Evolutionary conservation across 2,329 filamentous ascomycete genomes (phyloP), one percentile per base, ranked within the genome.

Genomic region (Trichoderma arundinaceum): DNA sequence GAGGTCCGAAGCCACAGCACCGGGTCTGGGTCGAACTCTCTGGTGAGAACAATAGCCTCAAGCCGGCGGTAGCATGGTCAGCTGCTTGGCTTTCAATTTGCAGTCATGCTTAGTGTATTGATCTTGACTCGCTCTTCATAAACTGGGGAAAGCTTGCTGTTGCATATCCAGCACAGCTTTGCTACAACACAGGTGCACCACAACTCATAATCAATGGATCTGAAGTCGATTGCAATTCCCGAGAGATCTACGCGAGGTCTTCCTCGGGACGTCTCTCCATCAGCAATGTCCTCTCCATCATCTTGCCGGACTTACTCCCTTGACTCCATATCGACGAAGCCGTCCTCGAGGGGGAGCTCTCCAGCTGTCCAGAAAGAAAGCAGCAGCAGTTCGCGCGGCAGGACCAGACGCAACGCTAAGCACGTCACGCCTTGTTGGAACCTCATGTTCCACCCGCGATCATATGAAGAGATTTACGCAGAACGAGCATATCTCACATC

Each of bases 401-500:
- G 46, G 44, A 58, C 56, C 48, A 58, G 33, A 51, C 51, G 28
- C 28, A 63, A 15, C 41, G 3, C 38, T 3, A 22, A 48, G 35
- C 33, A 43, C 9, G 38, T 7, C 3, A 35, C 35, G 15, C 43
- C 65, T 3, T 22, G 7, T 13, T 57, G 68, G 66, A 70, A 66
- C 32, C 64, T 68, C 15, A 69, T 76, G 64, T 72, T 81, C 51
- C 72, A 76, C 3, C 78, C 77, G 1, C 77, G 81, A 1, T 71
- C 79, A 0, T 77, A 82, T 56, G 75, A 79, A 17, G 77, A 79
- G 5, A 75, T 85, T 4, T 77, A 80, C 61, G 72, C 73, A 3
- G 84, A 88, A 69, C 76, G 78, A 12, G 73, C 78, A 7, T 85
- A 85, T 66, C 79, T 87, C 17, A 65, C 78, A 1, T 67, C 73